These are phyloP conservation scores for Exobasidium rhododendri DNA, from an alignment of 1,284 basidiomycete genomes.

Conservation along the genomic window DNA sequence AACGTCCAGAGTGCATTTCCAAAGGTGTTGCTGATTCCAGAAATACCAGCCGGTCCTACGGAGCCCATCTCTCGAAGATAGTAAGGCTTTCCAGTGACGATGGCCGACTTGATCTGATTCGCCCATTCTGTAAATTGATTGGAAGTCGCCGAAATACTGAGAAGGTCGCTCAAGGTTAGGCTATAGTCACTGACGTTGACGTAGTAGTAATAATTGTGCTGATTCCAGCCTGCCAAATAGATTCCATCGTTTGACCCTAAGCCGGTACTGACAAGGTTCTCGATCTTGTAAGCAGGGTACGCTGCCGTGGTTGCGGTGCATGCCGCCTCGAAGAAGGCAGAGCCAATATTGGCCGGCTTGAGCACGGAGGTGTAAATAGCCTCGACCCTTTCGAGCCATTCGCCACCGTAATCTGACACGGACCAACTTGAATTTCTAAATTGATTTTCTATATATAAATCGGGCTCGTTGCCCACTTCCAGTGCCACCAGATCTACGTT, in stretches of 20 bases:
- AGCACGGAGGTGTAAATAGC: slow-evolving; percentile 30
- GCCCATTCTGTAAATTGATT: slow-evolving; percentile 35
- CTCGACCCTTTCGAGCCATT: slow-evolving; percentile 30
- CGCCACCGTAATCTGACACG: slow-evolving; percentile 26
- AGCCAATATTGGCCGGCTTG: slow-evolving; percentile 19
- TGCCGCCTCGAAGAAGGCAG: slow-evolving; percentile 39
- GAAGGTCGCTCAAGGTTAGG: slow-evolving; percentile 26
- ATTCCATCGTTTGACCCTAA: slow-evolving; percentile 36
- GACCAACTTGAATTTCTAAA: slow-evolving; percentile 26
- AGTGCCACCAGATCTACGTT: slow-evolving; percentile 28
- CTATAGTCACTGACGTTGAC: slow-evolving; percentile 27
- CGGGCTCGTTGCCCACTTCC: slow-evolving; percentile 45
- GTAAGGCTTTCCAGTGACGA: slow-evolving; percentile 40
- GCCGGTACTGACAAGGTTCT: slow-evolving; percentile 36
- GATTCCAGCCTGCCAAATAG: slow-evolving; percentile 44
- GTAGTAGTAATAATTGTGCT: slow-evolving; percentile 48
- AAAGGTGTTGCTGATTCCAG: slow-evolving; percentile 39
- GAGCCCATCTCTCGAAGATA: slow-evolving; percentile 43
- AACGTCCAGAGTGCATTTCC: slow-evolving; percentile 42
- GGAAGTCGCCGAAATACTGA: slow-evolving; percentile 27
- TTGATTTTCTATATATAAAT: slow-evolving; percentile 32
- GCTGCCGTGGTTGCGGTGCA: slow-evolving; percentile 40
- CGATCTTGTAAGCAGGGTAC: slow-evolving; percentile 33
- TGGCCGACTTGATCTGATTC: slow-evolving; percentile 28
- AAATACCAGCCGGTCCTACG: slow-evolving; percentile 37